These are phyloP conservation scores for Datisca glomerata DNA, from an alignment of 306 rosid genomes.

Conservation along the genomic window DNA sequence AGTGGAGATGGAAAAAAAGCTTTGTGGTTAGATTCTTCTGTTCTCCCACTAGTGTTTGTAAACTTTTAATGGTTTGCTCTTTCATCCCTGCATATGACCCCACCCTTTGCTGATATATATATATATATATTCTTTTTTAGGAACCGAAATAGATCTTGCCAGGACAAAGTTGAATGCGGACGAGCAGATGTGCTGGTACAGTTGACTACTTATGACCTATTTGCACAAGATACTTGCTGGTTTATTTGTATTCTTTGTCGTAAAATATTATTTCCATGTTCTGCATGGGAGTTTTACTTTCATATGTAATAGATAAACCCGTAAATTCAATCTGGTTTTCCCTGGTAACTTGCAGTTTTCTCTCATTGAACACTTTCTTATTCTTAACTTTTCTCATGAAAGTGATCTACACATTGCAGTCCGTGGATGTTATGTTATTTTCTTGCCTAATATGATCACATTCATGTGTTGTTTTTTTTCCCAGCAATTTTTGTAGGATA, in stretches of 20 bases:
- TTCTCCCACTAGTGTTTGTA: background rate
- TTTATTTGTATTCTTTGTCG: background rate
- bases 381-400: background rate
- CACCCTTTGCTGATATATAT: no score
- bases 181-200: slow-evolving; percentile 99
- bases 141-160: slow-evolving; percentile 62
- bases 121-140: slow-evolving; percentile 41
- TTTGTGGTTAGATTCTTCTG: slow-evolving; percentile 50
- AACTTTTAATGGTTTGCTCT: background rate
- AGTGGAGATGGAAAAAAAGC: slow-evolving; percentile 78
- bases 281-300: background rate
- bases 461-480: slow-evolving; percentile 20
- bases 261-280: background rate
- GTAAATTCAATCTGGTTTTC: background rate
- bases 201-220: background rate
- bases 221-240: background rate
- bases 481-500: slow-evolving; percentile 91
- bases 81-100: slow-evolving; percentile 10
- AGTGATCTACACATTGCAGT: no score
- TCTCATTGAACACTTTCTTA: background rate
- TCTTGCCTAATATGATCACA: no score
- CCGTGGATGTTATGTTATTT: no score
- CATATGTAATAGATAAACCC: background rate
- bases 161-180: slow-evolving; percentile 87
- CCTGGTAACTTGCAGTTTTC: background rate